Evolutionary conservation across 202 grass and related monocot species (phyloP).

Genomic region (Digitaria exilis): DNA sequence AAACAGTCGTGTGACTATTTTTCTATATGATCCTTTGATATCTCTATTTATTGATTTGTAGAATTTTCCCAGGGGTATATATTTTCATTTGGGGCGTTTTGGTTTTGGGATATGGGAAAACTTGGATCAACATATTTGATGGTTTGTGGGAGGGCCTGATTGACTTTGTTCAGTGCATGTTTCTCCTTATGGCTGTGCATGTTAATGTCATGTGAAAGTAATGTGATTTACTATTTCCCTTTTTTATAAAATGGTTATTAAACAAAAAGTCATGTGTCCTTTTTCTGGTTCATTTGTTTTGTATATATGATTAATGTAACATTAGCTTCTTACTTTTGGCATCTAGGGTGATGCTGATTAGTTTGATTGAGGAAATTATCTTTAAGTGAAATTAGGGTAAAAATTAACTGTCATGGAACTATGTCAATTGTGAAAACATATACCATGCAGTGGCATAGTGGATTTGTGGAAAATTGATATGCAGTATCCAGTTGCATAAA

Average conservation of each 20-base stretch:
- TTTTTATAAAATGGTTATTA: neutral
- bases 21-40: neutral
- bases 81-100: no score
- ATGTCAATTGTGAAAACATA: neutral
- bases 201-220: neutral
- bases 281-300: neutral
- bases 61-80: no score
- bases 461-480: neutral
- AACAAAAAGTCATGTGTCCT: neutral
- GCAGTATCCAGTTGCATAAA: neutral
- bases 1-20: neutral
- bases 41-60: neutral
- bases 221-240: neutral
- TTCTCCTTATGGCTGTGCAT: neutral
- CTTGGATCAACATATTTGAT: no score
- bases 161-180: neutral
- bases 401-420: neutral
- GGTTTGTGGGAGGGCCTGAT: neutral
- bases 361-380: neutral
- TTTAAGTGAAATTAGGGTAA: neutral
- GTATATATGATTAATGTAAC: slow-evolving; percentile 13
- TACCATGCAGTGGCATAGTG: neutral
- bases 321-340: neutral
- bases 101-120: no score
- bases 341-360: neutral